Percentiles rank a stretch among this genome's conserved stretches.
phyloP scores from a whole-genome alignment of 1,284 basidiomycete species.

The Rhizoctonia solani region DNA sequence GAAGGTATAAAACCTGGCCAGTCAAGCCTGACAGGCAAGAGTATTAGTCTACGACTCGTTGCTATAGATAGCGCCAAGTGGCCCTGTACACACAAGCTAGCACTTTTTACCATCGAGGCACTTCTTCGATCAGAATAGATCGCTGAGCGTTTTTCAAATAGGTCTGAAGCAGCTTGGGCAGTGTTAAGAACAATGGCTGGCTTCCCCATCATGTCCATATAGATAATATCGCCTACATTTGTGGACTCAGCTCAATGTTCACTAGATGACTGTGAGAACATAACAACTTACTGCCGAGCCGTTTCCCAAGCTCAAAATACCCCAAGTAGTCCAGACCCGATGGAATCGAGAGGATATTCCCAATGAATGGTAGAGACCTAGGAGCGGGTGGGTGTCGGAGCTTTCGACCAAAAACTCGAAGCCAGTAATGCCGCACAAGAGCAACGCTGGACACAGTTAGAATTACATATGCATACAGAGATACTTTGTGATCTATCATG shows the following conservation, averaged over 20 bases:
- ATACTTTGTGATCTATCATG: no score
- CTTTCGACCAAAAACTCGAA: neutral
- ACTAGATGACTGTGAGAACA: no score
- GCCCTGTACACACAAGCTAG: neutral
- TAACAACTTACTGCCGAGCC: neutral
- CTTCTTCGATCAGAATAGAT: constrained; percentile 51
- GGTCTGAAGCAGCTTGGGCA: constrained; percentile 48
- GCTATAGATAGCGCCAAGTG: no score
- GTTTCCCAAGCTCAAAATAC: neutral
- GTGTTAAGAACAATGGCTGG: constrained; percentile 55
- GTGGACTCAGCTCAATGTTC: no score
- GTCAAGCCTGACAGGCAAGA: neutral
- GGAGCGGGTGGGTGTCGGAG: neutral
- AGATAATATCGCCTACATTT: constrained; percentile 55
- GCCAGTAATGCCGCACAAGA: no score
- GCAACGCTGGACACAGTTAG: no score
- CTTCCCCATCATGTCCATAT: constrained; percentile 53
- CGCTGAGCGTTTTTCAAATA: constrained; percentile 52
- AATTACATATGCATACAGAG: no score
- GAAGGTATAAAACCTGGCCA: neutral
- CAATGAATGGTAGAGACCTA: neutral
- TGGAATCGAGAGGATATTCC: neutral
- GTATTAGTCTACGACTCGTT: no score
- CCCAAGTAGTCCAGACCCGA: neutral
- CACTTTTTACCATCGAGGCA: neutral